Conservation (phyloP, 306 rosid species). For the Amphicarpaea edgeworthii region DNA sequence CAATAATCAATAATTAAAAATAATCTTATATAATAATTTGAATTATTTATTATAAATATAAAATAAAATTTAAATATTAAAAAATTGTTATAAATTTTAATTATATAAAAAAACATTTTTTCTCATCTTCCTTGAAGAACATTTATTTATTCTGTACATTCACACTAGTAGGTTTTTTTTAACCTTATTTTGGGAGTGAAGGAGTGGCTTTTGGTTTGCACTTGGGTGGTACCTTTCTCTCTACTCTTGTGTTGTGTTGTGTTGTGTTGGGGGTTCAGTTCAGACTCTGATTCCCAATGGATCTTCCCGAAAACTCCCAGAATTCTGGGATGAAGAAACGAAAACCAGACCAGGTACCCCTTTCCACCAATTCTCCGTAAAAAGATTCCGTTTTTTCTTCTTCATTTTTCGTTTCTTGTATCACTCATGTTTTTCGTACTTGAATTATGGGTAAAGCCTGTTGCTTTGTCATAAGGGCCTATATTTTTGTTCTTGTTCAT, state of each 20-base stretch:
- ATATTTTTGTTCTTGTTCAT: background rate
- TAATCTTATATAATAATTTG: too few species aligned
- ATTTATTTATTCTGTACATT: background rate
- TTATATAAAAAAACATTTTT: background rate
- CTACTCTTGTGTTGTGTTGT: background rate
- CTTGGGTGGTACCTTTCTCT: constrained; percentile 16
- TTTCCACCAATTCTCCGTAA: background rate
- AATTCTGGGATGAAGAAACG: constrained; percentile 55
- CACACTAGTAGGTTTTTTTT: background rate
- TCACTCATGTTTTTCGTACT: constrained; percentile 10
- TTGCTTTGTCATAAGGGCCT: background rate
- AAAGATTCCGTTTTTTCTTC: background rate
- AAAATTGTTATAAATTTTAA: too few species aligned
- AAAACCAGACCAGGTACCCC: constrained; percentile 58
- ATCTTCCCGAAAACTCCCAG: constrained; percentile 42
- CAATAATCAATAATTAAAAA: too few species aligned
- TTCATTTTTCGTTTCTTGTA: background rate
- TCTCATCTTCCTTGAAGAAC: background rate
- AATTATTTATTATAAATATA: too few species aligned
- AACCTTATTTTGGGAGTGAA: constrained; percentile 3
- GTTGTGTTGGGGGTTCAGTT: background rate
- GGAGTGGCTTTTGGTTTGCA: background rate
- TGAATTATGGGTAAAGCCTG: background rate
- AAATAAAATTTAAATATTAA: too few species aligned
- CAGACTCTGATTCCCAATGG: constrained; percentile 49